These are phyloP conservation scores for Suillus plorans DNA, from an alignment of 768 basidiomycete species.

Conservation along the genomic window DNA sequence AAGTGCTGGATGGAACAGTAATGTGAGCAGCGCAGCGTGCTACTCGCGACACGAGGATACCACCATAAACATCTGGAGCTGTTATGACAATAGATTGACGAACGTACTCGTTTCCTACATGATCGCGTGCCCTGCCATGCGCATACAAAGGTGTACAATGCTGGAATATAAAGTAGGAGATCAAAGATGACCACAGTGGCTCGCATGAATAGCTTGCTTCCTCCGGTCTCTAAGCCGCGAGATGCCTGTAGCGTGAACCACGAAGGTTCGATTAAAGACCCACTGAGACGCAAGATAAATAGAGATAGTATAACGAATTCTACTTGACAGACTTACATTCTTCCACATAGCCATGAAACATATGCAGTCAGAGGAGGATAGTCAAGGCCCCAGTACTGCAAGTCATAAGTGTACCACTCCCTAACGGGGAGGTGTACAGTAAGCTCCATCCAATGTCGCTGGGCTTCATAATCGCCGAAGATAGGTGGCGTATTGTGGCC, in stretches of 20 bases:
- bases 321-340: constrained; percentile 53
- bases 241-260: constrained; percentile 77
- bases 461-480: constrained; percentile 93
- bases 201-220: constrained; percentile 79
- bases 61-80: background rate
- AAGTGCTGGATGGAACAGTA: constrained; percentile 82
- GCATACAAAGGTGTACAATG: constrained; percentile 62
- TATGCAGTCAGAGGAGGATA: constrained; percentile 95
- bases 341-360: constrained; percentile 79
- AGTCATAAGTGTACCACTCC: constrained; percentile 87
- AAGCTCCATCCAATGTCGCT: constrained; percentile 94
- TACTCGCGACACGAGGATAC: constrained; percentile 6
- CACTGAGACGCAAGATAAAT: constrained; percentile 35
- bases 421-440: constrained; percentile 71
- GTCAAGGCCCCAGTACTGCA: constrained; percentile 92
- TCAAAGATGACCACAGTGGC: constrained; percentile 71
- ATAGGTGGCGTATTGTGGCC: constrained; percentile 75
- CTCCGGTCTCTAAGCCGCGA: constrained; percentile 67
- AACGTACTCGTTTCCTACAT: constrained; percentile 70
- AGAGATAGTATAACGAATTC: background rate
- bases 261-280: constrained; percentile 45
- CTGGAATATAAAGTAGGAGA: constrained; percentile 69
- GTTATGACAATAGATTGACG: background rate
- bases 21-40: constrained; percentile 61
- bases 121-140: constrained; percentile 72